Evolutionary conservation across 2,329 filamentous ascomycete species (phyloP).

Genomic region (Botrytis sinoallii): DNA sequence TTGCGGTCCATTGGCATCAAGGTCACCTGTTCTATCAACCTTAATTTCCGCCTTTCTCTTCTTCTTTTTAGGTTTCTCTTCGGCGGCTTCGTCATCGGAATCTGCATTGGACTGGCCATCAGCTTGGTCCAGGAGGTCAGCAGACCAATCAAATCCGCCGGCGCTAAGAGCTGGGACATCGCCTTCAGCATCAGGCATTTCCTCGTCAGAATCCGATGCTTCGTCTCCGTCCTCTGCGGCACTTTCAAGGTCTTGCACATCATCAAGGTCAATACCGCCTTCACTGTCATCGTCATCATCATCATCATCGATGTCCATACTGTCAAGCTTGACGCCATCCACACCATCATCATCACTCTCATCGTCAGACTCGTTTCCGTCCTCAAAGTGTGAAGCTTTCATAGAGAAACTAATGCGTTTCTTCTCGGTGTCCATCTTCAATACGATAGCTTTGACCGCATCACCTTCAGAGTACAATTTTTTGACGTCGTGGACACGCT

Average conservation of each 20-base stretch:
- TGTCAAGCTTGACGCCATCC: constrained; percentile 43
- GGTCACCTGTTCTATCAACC: constrained; percentile 85
- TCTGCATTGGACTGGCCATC: constrained; percentile 44
- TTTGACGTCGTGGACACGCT: constrained; percentile 75
- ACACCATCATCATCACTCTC: constrained; percentile 47
- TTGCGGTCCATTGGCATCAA: constrained; percentile 84
- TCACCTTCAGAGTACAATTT: constrained; percentile 90
- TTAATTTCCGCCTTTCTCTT: constrained; percentile 73
- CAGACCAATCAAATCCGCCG: constrained; percentile 86
- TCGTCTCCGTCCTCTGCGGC: constrained; percentile 32
- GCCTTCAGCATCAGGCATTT: constrained; percentile 32
- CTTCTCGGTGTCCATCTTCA: constrained; percentile 72
- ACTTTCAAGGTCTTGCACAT: constrained; percentile 44
- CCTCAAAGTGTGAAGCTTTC: constrained; percentile 86
- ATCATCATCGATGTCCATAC: constrained; percentile 48
- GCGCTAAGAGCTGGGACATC: constrained; percentile 58
- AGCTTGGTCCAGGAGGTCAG: constrained; percentile 58
- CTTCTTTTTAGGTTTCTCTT: constrained; percentile 59
- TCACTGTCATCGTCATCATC: constrained; percentile 41
- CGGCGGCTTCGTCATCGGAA: constrained; percentile 42
- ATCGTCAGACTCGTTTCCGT: constrained; percentile 50
- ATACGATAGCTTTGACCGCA: constrained; percentile 83
- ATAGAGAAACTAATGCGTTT: constrained; percentile 84
- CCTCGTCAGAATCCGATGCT: constrained; percentile 35
- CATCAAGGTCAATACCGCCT: constrained; percentile 36